phyloP scores from a whole-genome alignment of 495 filamentous ascomycete genomes.

The Gamarada debralockiae region DNA sequence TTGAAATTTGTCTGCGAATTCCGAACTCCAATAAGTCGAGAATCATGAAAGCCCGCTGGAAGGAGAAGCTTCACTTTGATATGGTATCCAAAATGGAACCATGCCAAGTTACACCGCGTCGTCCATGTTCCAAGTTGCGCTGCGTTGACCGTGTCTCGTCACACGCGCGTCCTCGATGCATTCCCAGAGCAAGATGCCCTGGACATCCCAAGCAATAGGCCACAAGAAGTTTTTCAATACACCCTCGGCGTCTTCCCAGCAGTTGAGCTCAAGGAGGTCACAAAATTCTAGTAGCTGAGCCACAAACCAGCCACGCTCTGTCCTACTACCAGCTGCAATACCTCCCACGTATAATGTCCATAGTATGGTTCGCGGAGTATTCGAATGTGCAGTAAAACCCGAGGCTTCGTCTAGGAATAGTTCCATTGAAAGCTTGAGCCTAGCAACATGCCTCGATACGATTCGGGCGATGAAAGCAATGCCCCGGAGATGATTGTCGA shows the following conservation, averaged over 20 bases:
- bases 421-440: constrained; percentile 5
- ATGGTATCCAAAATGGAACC: neutral
- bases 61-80: neutral
- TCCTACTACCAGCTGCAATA: neutral
- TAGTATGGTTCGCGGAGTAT: constrained; percentile 2
- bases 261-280: neutral
- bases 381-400: neutral
- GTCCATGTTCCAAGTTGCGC: neutral
- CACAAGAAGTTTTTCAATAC: constrained; percentile 10
- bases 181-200: constrained; percentile 1
- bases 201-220: neutral
- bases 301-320: constrained; percentile 5
- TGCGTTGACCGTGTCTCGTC: neutral
- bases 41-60: too few relatives aligned
- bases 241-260: constrained; percentile 2
- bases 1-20: too few relatives aligned
- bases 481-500: constrained; percentile 6
- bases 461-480: constrained; percentile 10
- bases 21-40: too few relatives aligned
- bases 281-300: constrained; percentile 1
- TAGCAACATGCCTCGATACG: constrained; percentile 1
- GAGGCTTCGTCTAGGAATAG: neutral
- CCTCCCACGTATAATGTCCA: constrained; percentile 10
- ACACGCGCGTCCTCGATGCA: neutral
- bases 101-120: neutral